A percentile compares a stretch with the other conserved stretches of the same genome.
These are phyloP conservation scores for Fomitopsis schrenkii DNA, from an alignment of 1,284 basidiomycete species.

Conservation along the genomic window DNA sequence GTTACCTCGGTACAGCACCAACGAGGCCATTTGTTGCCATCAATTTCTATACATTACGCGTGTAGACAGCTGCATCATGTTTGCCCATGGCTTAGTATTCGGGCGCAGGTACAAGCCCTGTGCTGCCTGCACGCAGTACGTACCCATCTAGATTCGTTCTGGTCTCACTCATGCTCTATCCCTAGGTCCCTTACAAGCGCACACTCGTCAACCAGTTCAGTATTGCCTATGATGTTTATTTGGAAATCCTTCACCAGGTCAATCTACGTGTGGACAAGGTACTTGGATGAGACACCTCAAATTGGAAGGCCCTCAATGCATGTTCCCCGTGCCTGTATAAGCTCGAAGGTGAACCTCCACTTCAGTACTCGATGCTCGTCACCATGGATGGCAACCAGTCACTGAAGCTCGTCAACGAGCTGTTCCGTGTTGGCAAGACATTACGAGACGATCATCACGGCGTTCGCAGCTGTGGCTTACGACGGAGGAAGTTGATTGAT, in stretches of 20 bases:
- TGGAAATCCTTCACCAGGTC: constrained; percentile 18
- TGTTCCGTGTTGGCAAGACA: constrained; percentile 3
- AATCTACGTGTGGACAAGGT: constrained; percentile 13
- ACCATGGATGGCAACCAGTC: constrained; percentile 32
- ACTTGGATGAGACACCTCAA: constrained; percentile 14
- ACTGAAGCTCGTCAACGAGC: constrained; percentile 20
- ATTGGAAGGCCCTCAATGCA: constrained; percentile 23
- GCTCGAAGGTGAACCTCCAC: constrained; percentile 19
- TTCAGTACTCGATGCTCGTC: too few relatives aligned
- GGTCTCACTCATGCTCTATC: not conserved
- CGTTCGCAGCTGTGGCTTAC: constrained; percentile 13
- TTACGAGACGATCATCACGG: constrained; percentile 6
- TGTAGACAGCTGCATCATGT: constrained; percentile 20
- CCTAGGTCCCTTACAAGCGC: constrained; percentile 3
- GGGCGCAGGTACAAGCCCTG: constrained; percentile 13
- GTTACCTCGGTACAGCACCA: constrained; percentile 15
- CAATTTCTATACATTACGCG: constrained; percentile 12
- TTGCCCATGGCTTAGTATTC: constrained; percentile 20
- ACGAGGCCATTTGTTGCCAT: constrained; percentile 14
- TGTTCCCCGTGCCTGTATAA: constrained; percentile 27
- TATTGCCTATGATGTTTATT: constrained; percentile 27
- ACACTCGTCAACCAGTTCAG: too few relatives aligned
- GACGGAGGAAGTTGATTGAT: constrained; percentile 18
- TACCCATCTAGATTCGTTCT: not conserved
- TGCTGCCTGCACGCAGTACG: constrained; percentile 17